Percentiles rank a stretch among this genome's conserved stretches.
Conservation (phyloP, 306 rosid genomes). For the Crataegus laevigata region DNA sequence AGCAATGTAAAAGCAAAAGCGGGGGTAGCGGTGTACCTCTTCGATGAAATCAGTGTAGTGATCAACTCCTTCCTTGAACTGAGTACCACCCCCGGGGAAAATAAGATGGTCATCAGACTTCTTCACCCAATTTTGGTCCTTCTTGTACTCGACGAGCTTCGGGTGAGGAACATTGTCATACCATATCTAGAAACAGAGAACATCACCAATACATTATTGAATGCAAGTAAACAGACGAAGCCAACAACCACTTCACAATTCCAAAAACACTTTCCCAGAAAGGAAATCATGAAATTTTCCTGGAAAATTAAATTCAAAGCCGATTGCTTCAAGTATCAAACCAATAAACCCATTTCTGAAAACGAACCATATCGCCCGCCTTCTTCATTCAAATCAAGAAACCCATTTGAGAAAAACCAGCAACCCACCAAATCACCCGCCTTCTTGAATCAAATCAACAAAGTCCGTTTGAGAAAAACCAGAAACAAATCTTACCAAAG, state of each 20-base stretch:
- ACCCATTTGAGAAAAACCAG: not conserved
- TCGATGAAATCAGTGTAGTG: constrained; percentile 52
- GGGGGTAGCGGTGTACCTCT: constrained; percentile 30
- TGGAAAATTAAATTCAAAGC: not conserved
- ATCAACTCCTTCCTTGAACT: constrained; percentile 85
- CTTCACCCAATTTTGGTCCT: constrained; percentile 83
- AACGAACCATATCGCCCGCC: constrained; percentile 12
- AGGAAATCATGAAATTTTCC: not conserved
- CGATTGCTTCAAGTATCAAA: not conserved
- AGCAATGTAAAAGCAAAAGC: not conserved
- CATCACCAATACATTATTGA: not conserved
- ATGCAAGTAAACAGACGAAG: not conserved
- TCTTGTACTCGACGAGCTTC: constrained; percentile 94
- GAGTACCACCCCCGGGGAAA: constrained; percentile 98
- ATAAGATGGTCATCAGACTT: constrained; percentile 62
- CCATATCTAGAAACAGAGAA: constrained; percentile 48
- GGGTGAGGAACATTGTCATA: constrained; percentile 83
- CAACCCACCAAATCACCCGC: constrained; percentile 14
- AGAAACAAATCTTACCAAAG: constrained; percentile 46
- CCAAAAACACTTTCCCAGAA: not conserved
- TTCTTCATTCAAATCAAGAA: not conserved
- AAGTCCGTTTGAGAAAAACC: not conserved
- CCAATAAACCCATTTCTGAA: not conserved
- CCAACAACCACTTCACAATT: not conserved
- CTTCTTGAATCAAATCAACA: not conserved